Base-by-base conservation (phyloP, 495 filamentous ascomycete genomes). In the Hypoxylon crocopeplum region DNA sequence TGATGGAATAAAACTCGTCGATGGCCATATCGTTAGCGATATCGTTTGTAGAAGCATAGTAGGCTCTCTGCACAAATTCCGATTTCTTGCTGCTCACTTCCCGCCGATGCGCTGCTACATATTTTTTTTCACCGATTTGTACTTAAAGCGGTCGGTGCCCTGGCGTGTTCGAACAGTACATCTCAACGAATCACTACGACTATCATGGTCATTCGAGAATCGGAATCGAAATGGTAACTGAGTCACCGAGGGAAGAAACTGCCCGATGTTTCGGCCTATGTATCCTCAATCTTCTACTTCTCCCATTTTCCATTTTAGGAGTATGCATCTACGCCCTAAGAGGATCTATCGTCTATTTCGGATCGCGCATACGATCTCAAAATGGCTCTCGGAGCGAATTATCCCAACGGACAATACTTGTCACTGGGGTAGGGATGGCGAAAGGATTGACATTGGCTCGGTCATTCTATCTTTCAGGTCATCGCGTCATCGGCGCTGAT, bases 401-500 rank as follows among this genome's bases (percentile, higher is more conserved):
- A 62, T 71, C 75, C 15, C 79, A 80, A 2, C 82, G 83, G 56
- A 89, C 83, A 1, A 71, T 92, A 47, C 80, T 93, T 7, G 78
- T 92, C 32, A 91, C 88, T 0, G 87, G 88, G n/a, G 73, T 91
- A 1, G 79, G 82, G 29, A 91, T 88, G 71, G 69, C 79, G 15
- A 88, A 89, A 64, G 88, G 87, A 22, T 75, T 92, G 0, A 68
- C 75, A 0, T 59, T 93, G 3, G 87, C 88, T n/a, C 82, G 90
- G 13, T 63, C 81, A 6, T 90, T 91, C 73, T 77, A 86, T 55
- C 66, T 78, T 27, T 78, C 83, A 1, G 86, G 88, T 6, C 88
- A 92, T 69, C 77, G 78, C 25, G 88, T 92, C 32, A 81, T 93
- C 27, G 90, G 89, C 4, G 87, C 86, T 3, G 88, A 90, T 64